phyloP scores from a whole-genome alignment of 352 stramenopile genomes.

The Pythium brassicae region DNA sequence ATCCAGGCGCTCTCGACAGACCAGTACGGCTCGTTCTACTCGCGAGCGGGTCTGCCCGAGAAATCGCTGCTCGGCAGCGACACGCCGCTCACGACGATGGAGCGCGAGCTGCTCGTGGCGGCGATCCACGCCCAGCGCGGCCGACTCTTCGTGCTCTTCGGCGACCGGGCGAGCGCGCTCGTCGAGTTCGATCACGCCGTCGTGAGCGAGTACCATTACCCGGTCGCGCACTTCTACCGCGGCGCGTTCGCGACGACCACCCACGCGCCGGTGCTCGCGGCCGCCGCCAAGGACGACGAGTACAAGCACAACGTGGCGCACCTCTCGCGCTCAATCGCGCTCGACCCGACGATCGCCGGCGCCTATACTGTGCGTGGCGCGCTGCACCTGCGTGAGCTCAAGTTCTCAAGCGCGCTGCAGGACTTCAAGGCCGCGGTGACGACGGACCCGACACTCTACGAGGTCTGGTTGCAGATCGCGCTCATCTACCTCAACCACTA shows the following conservation, averaged over 20 bases:
- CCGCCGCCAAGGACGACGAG: conserved; percentile 9
- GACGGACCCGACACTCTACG: conserved; percentile 68
- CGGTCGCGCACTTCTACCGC: conserved; percentile 73
- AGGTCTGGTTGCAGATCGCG: conserved; percentile 78
- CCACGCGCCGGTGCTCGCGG: conserved; percentile 12
- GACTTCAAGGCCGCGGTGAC: conserved; percentile 76
- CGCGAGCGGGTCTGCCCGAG: not conserved
- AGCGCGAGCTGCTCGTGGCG: conserved; percentile 48
- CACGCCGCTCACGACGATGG: conserved; percentile 19
- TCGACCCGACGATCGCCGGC: conserved; percentile 71
- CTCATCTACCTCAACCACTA: conserved; percentile 81
- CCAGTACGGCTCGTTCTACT: conserved; percentile 28
- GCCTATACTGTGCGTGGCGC: conserved; percentile 71
- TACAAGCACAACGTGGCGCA: conserved; percentile 48
- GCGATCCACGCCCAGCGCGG: conserved; percentile 62
- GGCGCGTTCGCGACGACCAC: conserved; percentile 48
- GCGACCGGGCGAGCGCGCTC: conserved; percentile 40
- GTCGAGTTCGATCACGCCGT: conserved; percentile 69
- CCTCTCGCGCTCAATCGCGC: conserved; percentile 51
- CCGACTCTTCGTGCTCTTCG: conserved; percentile 52
- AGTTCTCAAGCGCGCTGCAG: conserved; percentile 73
- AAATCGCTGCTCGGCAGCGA: conserved; percentile 1
- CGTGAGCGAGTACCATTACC: conserved; percentile 78
- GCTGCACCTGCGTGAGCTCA: conserved; percentile 59
- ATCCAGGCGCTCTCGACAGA: conserved; percentile 44